These are phyloP conservation scores for Ophiocordyceps robertsii DNA, from an alignment of 2,329 filamentous ascomycete species.

Conservation along the genomic window DNA sequence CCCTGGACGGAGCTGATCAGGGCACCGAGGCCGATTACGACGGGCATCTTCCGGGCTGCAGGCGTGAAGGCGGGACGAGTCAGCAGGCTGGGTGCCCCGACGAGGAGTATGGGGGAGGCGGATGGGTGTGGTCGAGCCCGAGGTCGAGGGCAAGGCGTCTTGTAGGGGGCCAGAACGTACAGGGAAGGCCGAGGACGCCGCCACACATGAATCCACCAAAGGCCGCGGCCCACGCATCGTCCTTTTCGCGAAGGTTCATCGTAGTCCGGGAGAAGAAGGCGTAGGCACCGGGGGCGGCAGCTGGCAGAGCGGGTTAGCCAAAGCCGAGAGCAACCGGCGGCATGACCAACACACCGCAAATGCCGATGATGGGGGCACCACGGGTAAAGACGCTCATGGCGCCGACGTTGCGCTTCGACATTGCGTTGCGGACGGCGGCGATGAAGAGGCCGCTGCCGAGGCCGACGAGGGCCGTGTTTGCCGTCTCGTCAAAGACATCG, in stretches of 20 bases:
- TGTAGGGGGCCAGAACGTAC: slow-evolving; percentile 34
- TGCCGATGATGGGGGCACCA: slow-evolving; percentile 58
- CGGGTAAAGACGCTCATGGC: slow-evolving; percentile 68
- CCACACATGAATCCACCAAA: slow-evolving; percentile 69
- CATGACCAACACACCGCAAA: slow-evolving; percentile 18
- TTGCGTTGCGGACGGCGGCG: slow-evolving; percentile 74
- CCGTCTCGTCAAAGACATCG: slow-evolving; percentile 57
- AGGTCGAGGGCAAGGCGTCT: not conserved
- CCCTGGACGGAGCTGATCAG: slow-evolving; percentile 43
- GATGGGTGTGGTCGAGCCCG: not conserved
- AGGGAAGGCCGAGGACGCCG: slow-evolving; percentile 54
- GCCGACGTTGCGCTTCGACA: slow-evolving; percentile 71
- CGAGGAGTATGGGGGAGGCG: not conserved
- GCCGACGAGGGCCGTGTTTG: slow-evolving; percentile 51
- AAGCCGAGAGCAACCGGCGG: not conserved
- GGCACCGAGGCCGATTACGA: slow-evolving; percentile 54
- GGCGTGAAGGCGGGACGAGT: not conserved
- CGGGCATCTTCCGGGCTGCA: slow-evolving; percentile 43
- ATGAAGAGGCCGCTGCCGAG: slow-evolving; percentile 56
- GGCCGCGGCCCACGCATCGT: slow-evolving; percentile 63
- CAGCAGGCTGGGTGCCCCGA: not conserved
- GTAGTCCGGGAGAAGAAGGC: slow-evolving; percentile 63
- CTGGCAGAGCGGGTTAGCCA: slow-evolving; percentile 21
- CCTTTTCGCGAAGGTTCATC: slow-evolving; percentile 74
- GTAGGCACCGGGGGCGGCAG: slow-evolving; percentile 52